Conservation (phyloP, 2,329 filamentous ascomycete genomes). For the Venturiaceae sp. region DNA sequence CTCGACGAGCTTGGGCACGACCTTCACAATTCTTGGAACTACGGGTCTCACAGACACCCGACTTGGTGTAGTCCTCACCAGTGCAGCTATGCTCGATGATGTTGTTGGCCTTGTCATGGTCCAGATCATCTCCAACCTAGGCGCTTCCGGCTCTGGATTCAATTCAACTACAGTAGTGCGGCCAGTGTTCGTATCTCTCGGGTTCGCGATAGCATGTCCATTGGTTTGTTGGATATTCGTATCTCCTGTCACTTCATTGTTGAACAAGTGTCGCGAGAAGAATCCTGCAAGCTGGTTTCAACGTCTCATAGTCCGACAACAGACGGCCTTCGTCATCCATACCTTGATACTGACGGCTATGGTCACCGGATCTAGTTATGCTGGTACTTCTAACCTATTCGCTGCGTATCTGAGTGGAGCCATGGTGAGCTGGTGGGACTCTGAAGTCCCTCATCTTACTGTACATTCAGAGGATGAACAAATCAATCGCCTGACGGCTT, state of each 20-base stretch:
- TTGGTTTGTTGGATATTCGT: slow-evolving; percentile 37
- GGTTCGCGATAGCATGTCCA: slow-evolving; percentile 39
- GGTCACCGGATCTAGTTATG: slow-evolving; percentile 44
- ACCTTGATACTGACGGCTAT: slow-evolving; percentile 39
- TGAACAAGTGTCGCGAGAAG: slow-evolving; percentile 23
- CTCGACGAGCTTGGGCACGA: slow-evolving; percentile 66
- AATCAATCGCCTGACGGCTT: too few species aligned
- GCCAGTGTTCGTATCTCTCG: slow-evolving; percentile 43
- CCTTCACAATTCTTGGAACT: slow-evolving; percentile 51
- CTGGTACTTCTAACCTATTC: slow-evolving; percentile 53
- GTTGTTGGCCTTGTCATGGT: slow-evolving; percentile 70
- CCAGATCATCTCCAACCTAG: slow-evolving; percentile 60
- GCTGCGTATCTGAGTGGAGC: slow-evolving; percentile 52
- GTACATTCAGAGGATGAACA: background rate
- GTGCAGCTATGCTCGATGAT: slow-evolving; percentile 75
- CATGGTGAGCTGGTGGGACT: slow-evolving; percentile 50
- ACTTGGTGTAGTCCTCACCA: slow-evolving; percentile 54
- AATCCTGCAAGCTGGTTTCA: slow-evolving; percentile 15
- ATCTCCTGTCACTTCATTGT: slow-evolving; percentile 27
- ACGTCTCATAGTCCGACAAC: slow-evolving; percentile 16
- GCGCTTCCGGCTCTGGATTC: slow-evolving; percentile 25
- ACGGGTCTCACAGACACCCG: slow-evolving; percentile 45
- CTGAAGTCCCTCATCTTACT: slow-evolving; percentile 19
- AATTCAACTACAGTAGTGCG: slow-evolving; percentile 34
- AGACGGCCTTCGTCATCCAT: slow-evolving; percentile 37